Percentiles rank a stretch among this genome's conserved stretches.
These are phyloP conservation scores for Leishmania braziliensis DNA, from an alignment of 208 protist genomes.

Conservation along the genomic window DNA sequence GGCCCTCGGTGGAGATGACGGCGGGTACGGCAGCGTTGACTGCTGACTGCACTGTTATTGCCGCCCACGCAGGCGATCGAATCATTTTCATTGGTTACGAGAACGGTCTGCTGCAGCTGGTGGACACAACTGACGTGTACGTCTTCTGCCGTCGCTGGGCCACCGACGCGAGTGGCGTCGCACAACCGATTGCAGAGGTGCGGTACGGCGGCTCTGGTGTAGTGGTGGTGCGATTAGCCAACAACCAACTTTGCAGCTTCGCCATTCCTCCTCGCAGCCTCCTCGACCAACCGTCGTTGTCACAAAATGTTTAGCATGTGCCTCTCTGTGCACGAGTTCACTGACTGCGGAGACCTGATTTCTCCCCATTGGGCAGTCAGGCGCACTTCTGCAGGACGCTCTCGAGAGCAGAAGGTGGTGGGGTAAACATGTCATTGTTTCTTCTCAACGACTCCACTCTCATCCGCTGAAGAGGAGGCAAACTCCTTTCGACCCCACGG, in stretches of 20 bases:
- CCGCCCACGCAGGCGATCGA: slow-evolving; percentile 20
- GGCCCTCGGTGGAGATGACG: not conserved
- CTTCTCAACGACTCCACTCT: not conserved
- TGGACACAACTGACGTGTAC: slow-evolving; percentile 68
- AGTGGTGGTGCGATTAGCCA: slow-evolving; percentile 19
- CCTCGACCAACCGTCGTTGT: slow-evolving; percentile 19
- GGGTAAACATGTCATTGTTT: not conserved
- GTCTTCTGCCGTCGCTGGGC: slow-evolving; percentile 64
- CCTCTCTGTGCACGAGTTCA: not conserved
- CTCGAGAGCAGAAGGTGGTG: not conserved
- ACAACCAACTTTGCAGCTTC: slow-evolving; percentile 15
- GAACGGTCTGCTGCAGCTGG: slow-evolving; percentile 75
- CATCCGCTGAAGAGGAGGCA: not conserved
- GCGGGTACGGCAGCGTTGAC: not conserved
- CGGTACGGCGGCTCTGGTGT: slow-evolving; percentile 14
- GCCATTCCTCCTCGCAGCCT: slow-evolving; percentile 27
- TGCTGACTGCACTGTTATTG: slow-evolving; percentile 21
- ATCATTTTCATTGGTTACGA: slow-evolving; percentile 52
- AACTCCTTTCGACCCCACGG: not conserved
- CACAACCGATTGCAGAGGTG: slow-evolving; percentile 18
- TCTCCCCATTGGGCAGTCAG: not conserved
- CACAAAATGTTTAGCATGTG: not conserved
- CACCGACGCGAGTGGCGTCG: slow-evolving; percentile 2
- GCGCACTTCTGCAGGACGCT: not conserved
- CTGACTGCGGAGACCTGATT: not conserved